These are phyloP conservation scores for Pneumocystis jirovecii DNA, from an alignment of 1,139 yeast species.

Conservation along the genomic window DNA sequence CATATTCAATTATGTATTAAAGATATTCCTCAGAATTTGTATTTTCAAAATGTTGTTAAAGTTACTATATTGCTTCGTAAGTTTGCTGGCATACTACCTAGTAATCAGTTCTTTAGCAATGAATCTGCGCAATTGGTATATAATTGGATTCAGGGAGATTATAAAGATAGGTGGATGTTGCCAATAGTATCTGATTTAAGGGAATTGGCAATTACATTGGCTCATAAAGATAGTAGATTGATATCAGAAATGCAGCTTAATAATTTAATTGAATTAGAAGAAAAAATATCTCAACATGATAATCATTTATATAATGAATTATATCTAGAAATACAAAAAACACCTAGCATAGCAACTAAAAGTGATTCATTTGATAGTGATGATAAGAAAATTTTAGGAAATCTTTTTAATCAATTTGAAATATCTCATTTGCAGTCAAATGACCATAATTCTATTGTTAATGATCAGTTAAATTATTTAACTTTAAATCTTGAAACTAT, in stretches of 20 bases:
- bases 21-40: neutral
- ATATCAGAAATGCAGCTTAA: neutral
- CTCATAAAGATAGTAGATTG: neutral
- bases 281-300: neutral
- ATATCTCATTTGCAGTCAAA: neutral
- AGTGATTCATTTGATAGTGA: neutral
- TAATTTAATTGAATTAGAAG: neutral
- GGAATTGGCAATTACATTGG: neutral
- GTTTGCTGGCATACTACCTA: neutral
- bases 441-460: neutral
- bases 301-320: neutral
- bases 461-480: neutral
- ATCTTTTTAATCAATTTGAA: neutral
- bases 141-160: neutral
- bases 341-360: neutral
- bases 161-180: neutral
- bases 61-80: neutral
- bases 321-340: neutral
- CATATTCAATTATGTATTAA: slow-evolving; percentile 1
- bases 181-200: neutral
- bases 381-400: neutral
- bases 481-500: neutral
- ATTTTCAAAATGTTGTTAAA: neutral
- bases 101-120: neutral
- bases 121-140: neutral